Conservation (phyloP, 495 filamentous ascomycete species). For the Friedmanniomyces simplex region DNA sequence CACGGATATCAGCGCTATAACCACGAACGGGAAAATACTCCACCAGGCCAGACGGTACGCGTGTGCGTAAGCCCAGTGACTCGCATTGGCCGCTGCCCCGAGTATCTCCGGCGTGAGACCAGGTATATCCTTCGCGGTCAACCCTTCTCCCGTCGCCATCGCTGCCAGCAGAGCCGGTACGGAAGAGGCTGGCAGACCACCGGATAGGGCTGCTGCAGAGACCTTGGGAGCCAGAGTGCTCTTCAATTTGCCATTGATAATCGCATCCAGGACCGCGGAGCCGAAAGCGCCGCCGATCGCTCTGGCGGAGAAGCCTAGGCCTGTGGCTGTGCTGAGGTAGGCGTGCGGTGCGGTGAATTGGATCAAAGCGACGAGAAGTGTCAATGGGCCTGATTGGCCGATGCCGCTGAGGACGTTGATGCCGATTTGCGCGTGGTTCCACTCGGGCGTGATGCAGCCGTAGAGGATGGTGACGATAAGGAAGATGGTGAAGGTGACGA, state of each 20-base stretch:
- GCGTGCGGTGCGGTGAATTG: constrained; percentile 47
- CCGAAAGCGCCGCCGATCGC: constrained; percentile 47
- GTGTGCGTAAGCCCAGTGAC: constrained; percentile 19
- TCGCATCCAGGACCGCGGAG: constrained; percentile 43
- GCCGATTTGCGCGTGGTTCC: constrained; percentile 39
- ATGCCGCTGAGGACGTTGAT: constrained; percentile 40
- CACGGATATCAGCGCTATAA: constrained; percentile 38
- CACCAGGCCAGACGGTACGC: constrained; percentile 40
- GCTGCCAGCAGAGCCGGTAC: constrained; percentile 11
- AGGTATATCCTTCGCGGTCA: constrained; percentile 2
- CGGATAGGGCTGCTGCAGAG: constrained; percentile 1
- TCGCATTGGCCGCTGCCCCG: constrained; percentile 14
- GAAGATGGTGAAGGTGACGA: constrained; percentile 39
- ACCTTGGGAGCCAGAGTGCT: constrained; percentile 31
- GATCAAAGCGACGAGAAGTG: constrained; percentile 41
- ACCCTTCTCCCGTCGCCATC: constrained; percentile 9
- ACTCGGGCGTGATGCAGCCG: constrained; percentile 36
- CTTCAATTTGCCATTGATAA: constrained; percentile 40
- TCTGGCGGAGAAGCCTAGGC: constrained; percentile 43
- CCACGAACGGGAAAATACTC: constrained; percentile 44
- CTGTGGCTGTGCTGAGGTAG: constrained; percentile 45
- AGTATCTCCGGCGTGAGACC: constrained; percentile 4
- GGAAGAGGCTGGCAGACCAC: constrained; percentile 12
- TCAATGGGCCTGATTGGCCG: constrained; percentile 41
- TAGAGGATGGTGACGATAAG: constrained; percentile 41